Evolutionary conservation across 2,329 filamentous ascomycete species (phyloP).

Genomic region (Xylaria sp.): DNA sequence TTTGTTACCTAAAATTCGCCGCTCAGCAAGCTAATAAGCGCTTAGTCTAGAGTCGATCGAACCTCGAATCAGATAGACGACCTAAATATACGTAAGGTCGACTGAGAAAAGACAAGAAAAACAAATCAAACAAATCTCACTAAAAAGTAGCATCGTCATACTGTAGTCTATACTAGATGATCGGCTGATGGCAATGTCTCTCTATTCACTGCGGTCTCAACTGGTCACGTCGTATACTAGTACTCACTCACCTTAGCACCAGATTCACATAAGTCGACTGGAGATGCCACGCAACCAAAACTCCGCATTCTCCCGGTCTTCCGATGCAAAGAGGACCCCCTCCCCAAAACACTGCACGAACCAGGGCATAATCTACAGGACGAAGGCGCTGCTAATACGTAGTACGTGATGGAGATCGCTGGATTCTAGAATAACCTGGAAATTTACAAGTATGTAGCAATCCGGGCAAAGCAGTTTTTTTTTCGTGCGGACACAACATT

Average conservation of each 20-base stretch:
- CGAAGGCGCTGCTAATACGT: not conserved
- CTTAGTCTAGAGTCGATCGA: constrained; percentile 18
- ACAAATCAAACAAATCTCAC: constrained; percentile 11
- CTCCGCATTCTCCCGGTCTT: constrained; percentile 36
- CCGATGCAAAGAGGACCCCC: constrained; percentile 26
- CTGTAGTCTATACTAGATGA: not conserved
- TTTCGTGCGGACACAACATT: constrained; percentile 16
- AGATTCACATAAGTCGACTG: constrained; percentile 27
- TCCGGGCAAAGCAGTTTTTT: constrained; percentile 16
- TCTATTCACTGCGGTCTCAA: constrained; percentile 13
- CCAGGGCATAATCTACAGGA: constrained; percentile 11
- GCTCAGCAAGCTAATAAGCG: constrained; percentile 33
- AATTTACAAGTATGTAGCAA: constrained; percentile 16
- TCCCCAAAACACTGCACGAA: constrained; percentile 17
- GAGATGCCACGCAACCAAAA: constrained; percentile 31
- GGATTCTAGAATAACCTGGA: constrained; percentile 23
- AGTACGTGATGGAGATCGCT: constrained; percentile 4
- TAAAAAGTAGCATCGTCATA: constrained; percentile 6
- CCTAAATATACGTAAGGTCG: constrained; percentile 20
- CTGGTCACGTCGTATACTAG: not conserved
- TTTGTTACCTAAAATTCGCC: constrained; percentile 35
- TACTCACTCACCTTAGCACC: constrained; percentile 17
- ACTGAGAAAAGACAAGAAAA: constrained; percentile 11
- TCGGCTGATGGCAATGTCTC: constrained; percentile 12
- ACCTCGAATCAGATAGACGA: constrained; percentile 3